Evolutionary conservation across 31 red algal species (phyloP).

Genomic region (Endocladia muricata): DNA sequence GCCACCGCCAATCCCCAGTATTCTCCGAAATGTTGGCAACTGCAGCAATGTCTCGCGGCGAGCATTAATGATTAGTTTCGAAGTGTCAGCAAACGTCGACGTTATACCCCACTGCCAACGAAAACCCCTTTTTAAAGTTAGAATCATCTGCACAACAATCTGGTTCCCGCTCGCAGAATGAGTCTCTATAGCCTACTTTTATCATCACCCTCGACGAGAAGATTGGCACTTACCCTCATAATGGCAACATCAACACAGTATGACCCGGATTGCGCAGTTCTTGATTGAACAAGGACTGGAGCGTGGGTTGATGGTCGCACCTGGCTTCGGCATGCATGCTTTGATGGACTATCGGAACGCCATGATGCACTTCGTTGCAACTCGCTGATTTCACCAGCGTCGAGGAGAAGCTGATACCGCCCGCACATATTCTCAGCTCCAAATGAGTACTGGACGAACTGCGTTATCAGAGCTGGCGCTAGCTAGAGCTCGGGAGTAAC

Average conservation of each 20-base stretch:
- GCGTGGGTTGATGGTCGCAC: conserved; percentile 47
- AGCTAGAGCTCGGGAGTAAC: no score
- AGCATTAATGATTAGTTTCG: no score
- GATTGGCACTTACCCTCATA: conserved; percentile 10
- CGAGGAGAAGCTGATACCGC: conserved; percentile 33
- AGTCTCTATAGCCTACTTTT: background rate
- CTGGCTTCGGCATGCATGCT: conserved; percentile 38
- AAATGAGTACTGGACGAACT: no score
- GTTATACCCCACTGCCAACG: no score
- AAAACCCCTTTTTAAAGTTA: no score
- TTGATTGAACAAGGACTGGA: conserved; percentile 39
- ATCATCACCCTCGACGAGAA: no score
- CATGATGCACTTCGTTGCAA: conserved; percentile 40
- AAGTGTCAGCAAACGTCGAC: background rate
- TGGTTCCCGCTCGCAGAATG: no score
- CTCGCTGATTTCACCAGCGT: background rate
- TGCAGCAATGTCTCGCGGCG: conserved; percentile 53
- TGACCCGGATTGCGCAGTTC: no score
- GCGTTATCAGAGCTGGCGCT: no score
- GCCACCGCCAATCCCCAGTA: background rate
- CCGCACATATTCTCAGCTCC: no score
- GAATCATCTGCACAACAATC: no score
- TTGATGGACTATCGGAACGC: conserved; percentile 6
- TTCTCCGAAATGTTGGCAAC: conserved; percentile 44
- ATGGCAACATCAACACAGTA: conserved; percentile 19